Evolutionary conservation across 2,329 filamentous ascomycete species (phyloP).

Genomic region (Gyromitra esculenta): DNA sequence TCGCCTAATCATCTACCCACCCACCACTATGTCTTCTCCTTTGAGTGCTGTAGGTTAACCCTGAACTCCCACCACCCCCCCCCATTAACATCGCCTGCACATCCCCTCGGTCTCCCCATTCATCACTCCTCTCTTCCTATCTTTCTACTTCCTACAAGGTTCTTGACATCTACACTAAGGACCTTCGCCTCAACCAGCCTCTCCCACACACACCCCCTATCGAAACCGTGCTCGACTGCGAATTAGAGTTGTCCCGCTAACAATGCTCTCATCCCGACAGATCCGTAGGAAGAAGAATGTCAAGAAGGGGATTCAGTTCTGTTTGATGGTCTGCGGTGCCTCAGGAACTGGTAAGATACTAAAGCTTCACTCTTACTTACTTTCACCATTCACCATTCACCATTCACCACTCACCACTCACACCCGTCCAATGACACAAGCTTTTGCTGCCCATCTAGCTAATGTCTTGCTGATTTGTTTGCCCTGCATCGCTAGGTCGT

Average conservation of each 20-base stretch:
- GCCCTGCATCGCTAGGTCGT: constrained; percentile 71
- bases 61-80: constrained; percentile 34
- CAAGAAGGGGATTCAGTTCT: constrained; percentile 99
- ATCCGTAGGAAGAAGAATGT: constrained; percentile 99
- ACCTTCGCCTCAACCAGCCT: constrained; percentile 31
- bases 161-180: constrained; percentile 40
- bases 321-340: constrained; percentile 99
- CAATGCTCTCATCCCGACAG: constrained; percentile 63
- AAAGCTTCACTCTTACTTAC: constrained; percentile 32
- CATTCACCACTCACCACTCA: background rate
- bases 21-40: constrained; percentile 65
- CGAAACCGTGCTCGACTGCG: constrained; percentile 41
- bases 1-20: constrained; percentile 48
- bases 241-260: constrained; percentile 51
- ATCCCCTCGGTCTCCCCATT: constrained; percentile 35
- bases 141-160: constrained; percentile 48
- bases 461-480: constrained; percentile 34
- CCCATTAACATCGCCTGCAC: constrained; percentile 41
- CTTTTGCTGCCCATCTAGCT: constrained; percentile 12
- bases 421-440: constrained; percentile 49
- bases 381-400: background rate
- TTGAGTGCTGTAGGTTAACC: constrained; percentile 65
- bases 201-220: constrained; percentile 47
- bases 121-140: constrained; percentile 50
- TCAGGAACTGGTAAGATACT: constrained; percentile 86